These are phyloP conservation scores for Anthracocystis walkeri DNA, from an alignment of 1,284 basidiomycete species.

Conservation along the genomic window DNA sequence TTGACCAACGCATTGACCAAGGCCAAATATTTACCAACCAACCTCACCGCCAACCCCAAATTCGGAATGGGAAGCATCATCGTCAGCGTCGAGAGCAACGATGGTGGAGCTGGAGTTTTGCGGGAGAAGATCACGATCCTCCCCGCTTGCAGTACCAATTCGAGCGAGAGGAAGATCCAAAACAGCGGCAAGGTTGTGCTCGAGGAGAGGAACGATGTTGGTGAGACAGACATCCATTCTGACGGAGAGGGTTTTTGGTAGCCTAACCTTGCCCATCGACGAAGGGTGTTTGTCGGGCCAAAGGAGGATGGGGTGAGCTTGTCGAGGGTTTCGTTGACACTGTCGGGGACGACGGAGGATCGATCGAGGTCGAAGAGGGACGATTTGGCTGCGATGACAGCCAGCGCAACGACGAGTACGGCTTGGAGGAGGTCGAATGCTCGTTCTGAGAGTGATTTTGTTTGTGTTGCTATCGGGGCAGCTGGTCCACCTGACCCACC, in stretches of 20 bases:
- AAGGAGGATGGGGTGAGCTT: background rate
- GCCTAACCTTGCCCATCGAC: conserved; percentile 58
- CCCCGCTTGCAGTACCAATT: conserved; percentile 56
- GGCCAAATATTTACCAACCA: conserved; percentile 38
- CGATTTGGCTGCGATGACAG: conserved; percentile 35
- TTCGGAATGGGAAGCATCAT: conserved; percentile 45
- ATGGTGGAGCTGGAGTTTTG: conserved; percentile 40
- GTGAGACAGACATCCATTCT: conserved; percentile 28
- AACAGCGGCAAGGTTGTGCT: conserved; percentile 54
- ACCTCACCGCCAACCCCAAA: conserved; percentile 22
- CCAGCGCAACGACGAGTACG: conserved; percentile 32
- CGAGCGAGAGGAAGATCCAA: conserved; percentile 65
- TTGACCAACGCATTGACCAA: conserved; percentile 47
- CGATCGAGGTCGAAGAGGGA: conserved; percentile 44
- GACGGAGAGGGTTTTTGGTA: conserved; percentile 37
- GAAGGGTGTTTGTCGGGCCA: conserved; percentile 18
- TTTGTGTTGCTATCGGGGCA: conserved; percentile 13
- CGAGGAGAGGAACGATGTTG: background rate
- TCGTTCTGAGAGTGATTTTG: conserved; percentile 32
- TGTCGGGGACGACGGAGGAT: conserved; percentile 19
- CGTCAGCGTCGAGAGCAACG: conserved; percentile 33
- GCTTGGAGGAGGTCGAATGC: conserved; percentile 46
- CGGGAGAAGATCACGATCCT: conserved; percentile 49
- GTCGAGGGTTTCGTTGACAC: conserved; percentile 21
- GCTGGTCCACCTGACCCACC: conserved; percentile 11